Evolutionary conservation across 306 rosid species (phyloP).

Genomic region (Rubus idaeus): DNA sequence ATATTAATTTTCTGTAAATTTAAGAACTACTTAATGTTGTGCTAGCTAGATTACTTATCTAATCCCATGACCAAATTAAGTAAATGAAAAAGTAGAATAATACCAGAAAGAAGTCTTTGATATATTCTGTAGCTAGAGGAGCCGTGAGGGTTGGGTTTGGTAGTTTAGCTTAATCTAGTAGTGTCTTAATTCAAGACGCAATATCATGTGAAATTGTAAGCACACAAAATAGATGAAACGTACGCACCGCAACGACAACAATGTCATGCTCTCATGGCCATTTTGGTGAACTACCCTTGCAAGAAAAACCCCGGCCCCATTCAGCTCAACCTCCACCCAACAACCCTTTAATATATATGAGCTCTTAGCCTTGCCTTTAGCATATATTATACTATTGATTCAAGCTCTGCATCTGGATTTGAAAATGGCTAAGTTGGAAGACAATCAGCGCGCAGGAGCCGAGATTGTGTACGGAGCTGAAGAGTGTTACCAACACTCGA

Average conservation of each 20-base stretch:
- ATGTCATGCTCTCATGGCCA: neutral
- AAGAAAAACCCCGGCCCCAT: neutral
- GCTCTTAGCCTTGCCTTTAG: too few relatives aligned
- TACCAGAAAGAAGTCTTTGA: too few relatives aligned
- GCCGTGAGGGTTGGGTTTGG: neutral
- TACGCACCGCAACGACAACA: neutral
- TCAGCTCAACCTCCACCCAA: conserved; percentile 38
- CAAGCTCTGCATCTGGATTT: neutral
- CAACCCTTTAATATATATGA: conserved; percentile 4
- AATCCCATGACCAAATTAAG: neutral
- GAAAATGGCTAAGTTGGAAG: conserved; percentile 1
- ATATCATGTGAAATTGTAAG: neutral
- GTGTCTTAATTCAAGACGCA: neutral
- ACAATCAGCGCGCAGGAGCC: conserved; percentile 54
- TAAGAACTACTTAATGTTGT: neutral
- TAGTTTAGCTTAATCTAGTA: neutral
- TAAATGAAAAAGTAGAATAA: neutral
- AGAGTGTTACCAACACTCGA: conserved; percentile 49
- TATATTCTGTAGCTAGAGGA: too few relatives aligned
- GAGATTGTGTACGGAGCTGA: conserved; percentile 62
- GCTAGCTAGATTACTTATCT: neutral
- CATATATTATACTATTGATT: too few relatives aligned
- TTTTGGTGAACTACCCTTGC: conserved; percentile 42
- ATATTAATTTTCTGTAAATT: too few relatives aligned
- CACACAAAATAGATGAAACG: neutral